Evolutionary conservation across 2,329 filamentous ascomycete genomes (phyloP), one percentile per base, ranked within the genome.

Genomic region (Arthrocladium fulminans): DNA sequence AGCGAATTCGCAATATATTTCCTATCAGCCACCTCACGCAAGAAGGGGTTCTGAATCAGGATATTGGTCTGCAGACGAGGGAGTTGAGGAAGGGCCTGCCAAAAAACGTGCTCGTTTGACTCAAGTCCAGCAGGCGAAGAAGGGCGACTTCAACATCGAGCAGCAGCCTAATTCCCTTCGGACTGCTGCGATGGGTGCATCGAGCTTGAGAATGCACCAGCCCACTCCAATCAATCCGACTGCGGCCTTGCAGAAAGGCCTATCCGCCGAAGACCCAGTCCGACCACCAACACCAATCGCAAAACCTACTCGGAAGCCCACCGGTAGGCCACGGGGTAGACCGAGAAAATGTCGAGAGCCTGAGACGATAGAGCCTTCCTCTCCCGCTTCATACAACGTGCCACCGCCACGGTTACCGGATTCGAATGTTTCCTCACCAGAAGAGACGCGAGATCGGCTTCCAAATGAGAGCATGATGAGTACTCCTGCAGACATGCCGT

Each of bases 151-250:
- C 57, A 72, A 72, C 49, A 72, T 96, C 59, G 85, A 83, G 45
- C 75, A 79, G 32, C 81, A 81, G 24, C 78, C 81, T 8, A 88
- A 92, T 42, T 94, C 87, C 2, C 72, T 97, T 22, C 79, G 89
- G 42, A 88, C 95, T n/a, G 83, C 86, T 51, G 90, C 90, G 40
- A 94, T 88, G 63, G 94, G 86, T 13, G 84, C 89, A 38, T 87
- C 88, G 35, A 95, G 89, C 3, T 75, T 97, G 50, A 84, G 90
- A 37, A 83, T 83, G 41, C 85, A 95, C 64, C 79, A 88, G 38
- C 90, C 90, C 3, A 75, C 86, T 3, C 67, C 70, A 5, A 55
- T 71, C 22, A 70, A 70, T 47, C 67, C 69, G 32, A 55, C 61
- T 7, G 53, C 60, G 15, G 58, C 57, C 42, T 56, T 51, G 9